phyloP scores from a whole-genome alignment of 176 grass and related monocot species.

The Phragmites australis region DNA sequence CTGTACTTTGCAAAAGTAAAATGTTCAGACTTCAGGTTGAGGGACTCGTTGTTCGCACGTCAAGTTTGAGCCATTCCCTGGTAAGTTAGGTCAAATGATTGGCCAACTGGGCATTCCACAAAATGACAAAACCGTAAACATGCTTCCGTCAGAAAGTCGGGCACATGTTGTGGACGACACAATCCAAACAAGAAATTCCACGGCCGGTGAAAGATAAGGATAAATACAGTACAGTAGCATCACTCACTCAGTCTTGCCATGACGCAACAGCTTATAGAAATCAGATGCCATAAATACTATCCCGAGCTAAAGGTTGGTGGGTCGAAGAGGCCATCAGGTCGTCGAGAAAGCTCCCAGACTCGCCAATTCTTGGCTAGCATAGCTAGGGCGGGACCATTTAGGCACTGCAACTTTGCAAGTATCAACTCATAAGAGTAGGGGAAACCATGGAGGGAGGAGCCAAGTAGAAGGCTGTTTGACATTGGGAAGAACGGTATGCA shows the following conservation, averaged over 20 bases:
- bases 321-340: constrained; percentile 36
- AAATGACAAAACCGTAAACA: constrained; percentile 34
- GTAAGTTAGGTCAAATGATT: constrained; percentile 37
- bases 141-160: constrained; percentile 32
- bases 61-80: constrained; percentile 50
- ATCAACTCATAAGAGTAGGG: constrained; percentile 35
- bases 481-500: constrained; percentile 15
- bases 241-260: not conserved
- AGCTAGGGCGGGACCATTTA: constrained; percentile 40
- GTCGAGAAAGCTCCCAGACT: constrained; percentile 29
- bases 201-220: constrained; percentile 48
- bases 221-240: constrained; percentile 15
- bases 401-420: constrained; percentile 6
- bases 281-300: constrained; percentile 52
- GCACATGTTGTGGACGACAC: constrained; percentile 23
- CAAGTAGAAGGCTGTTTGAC: constrained; percentile 22
- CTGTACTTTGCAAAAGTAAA: constrained; percentile 20
- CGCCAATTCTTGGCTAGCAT: constrained; percentile 34
- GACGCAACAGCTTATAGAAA: constrained; percentile 49
- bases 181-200: constrained; percentile 45
- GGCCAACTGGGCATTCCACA: constrained; percentile 21
- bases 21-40: constrained; percentile 6
- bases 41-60: constrained; percentile 16
- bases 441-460: not conserved
- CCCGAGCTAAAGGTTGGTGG: constrained; percentile 39